phyloP scores from a whole-genome alignment of 1,284 basidiomycete species.

The Anthracocystis walkeri region DNA sequence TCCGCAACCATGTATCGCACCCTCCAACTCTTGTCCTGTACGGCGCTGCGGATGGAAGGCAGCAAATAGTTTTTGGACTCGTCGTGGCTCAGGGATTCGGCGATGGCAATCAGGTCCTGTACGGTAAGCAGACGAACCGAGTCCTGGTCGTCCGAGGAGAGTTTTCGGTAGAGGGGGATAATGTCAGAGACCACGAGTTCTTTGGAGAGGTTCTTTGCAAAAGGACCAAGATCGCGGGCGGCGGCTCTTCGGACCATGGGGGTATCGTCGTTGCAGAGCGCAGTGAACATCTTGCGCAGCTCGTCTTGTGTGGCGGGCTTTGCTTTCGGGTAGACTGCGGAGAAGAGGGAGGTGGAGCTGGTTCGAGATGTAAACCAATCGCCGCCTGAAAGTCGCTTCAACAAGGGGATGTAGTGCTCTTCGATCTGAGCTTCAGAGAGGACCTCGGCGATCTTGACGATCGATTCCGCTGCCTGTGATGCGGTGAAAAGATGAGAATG shows the following conservation, averaged over 20 bases:
- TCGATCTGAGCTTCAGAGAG: conserved; percentile 86
- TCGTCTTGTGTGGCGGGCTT: conserved; percentile 80
- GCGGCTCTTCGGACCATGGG: conserved; percentile 98
- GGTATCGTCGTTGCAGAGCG: conserved; percentile 91
- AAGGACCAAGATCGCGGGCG: conserved; percentile 87
- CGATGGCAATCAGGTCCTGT: conserved; percentile 93
- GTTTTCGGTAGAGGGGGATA: conserved; percentile 91
- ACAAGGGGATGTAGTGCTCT: conserved; percentile 89
- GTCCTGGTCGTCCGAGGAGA: conserved; percentile 97
- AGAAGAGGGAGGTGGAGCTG: conserved; percentile 92
- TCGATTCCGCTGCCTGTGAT: conserved; percentile 84
- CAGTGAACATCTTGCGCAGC: conserved; percentile 85
- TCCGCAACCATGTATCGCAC: conserved; percentile 99
- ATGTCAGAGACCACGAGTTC: conserved; percentile 79
- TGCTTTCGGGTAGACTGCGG: conserved; percentile 82
- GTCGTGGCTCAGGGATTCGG: conserved; percentile 81
- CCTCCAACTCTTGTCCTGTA: conserved; percentile 97
- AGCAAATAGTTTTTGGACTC: conserved; percentile 93
- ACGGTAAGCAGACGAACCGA: conserved; percentile 96
- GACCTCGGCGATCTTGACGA: conserved; percentile 87
- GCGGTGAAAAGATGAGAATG: background rate
- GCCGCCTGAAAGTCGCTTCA: conserved; percentile 88
- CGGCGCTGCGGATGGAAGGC: conserved; percentile 81
- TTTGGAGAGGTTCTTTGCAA: conserved; percentile 67
- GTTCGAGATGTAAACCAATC: conserved; percentile 99